These are phyloP conservation scores for Sarocladiaceae sp. DNA, from an alignment of 2,329 filamentous ascomycete species.

Conservation along the genomic window DNA sequence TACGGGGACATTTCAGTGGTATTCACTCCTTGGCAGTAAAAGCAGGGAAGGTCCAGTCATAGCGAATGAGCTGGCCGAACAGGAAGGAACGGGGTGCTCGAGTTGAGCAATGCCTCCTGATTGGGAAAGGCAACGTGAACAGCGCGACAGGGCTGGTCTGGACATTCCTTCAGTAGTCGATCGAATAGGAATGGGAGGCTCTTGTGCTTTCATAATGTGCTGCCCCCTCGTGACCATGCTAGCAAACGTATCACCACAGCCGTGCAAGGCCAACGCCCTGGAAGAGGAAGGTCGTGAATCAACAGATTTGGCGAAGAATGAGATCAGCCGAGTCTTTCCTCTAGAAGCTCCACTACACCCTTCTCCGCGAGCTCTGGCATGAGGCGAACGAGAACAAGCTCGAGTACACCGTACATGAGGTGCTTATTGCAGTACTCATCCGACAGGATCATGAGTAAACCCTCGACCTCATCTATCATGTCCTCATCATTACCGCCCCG, in stretches of 20 bases:
- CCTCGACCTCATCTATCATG: slow-evolving; percentile 56
- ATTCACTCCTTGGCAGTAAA: too few species aligned
- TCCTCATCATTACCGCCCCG: slow-evolving; percentile 37
- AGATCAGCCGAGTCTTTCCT: slow-evolving; percentile 55
- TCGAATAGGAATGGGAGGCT: slow-evolving; percentile 21
- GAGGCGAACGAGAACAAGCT: slow-evolving; percentile 74
- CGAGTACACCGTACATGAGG: slow-evolving; percentile 76
- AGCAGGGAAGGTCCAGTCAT: too few species aligned
- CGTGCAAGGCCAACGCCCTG: background rate
- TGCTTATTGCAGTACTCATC: slow-evolving; percentile 93
- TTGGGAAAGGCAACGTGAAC: background rate
- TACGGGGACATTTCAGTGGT: too few species aligned
- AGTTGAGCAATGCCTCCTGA: background rate
- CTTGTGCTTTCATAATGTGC: slow-evolving; percentile 20
- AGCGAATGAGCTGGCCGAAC: too few species aligned
- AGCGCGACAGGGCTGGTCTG: slow-evolving; percentile 4
- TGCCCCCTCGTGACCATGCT: slow-evolving; percentile 15
- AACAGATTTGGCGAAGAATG: background rate
- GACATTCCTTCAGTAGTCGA: slow-evolving; percentile 15
- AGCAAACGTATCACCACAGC: background rate
- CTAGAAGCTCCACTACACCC: slow-evolving; percentile 67
- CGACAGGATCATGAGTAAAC: slow-evolving; percentile 68
- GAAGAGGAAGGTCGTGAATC: background rate
- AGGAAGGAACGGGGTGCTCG: too few species aligned
- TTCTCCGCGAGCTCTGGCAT: slow-evolving; percentile 79